Base-by-base conservation (phyloP, 495 filamentous ascomycete species). In the Filosporella fistucella region DNA sequence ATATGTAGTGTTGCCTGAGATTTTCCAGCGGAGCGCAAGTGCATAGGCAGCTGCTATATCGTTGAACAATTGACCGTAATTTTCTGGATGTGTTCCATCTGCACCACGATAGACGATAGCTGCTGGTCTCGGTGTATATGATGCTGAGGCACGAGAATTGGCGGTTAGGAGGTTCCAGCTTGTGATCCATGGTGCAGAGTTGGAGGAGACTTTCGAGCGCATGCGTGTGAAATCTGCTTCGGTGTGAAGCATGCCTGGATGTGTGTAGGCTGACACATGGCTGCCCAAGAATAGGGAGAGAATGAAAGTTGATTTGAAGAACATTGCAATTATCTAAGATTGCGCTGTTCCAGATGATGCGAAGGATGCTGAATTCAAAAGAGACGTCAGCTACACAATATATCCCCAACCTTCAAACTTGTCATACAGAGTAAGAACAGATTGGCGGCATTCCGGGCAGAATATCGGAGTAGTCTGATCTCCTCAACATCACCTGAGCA, bases 11-110 rank as follows among this genome's bases (percentile, higher is more conserved):
- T 69, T 53, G 9, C 54, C 58, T 10, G 64, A 60, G 34, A 71
- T 47, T 43, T 64, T 60, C 68, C 67, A 74, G 23, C 65, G 62
- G 3, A 74, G 38, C 11, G 67, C 65, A 10, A 65, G 57, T 4
- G 55, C 54, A 48, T 71, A 72, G 0, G 59, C 63, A 7, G 70
- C 66, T 6, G 67, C 66, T 11, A 62, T 54, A 37, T 74, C 68
- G 1, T 59, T 45, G 36, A 64, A 74, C 5, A 72, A 56, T n/a
- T 18, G 34, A 2, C 41, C 12, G 38, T 70, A 71, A 42, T 72
- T 74, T 51, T 72, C 56, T 0, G 55, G 11, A 14, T 67, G 38
- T n/a, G n/a, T 14, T 1, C 33, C 39, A 11, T 52, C 47, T 22
- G 50, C 55, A 13, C 66, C 68, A 0, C 69, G 61, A 45, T 65